Conservation (phyloP, 768 basidiomycete species). For the Boletus reticulatus region DNA sequence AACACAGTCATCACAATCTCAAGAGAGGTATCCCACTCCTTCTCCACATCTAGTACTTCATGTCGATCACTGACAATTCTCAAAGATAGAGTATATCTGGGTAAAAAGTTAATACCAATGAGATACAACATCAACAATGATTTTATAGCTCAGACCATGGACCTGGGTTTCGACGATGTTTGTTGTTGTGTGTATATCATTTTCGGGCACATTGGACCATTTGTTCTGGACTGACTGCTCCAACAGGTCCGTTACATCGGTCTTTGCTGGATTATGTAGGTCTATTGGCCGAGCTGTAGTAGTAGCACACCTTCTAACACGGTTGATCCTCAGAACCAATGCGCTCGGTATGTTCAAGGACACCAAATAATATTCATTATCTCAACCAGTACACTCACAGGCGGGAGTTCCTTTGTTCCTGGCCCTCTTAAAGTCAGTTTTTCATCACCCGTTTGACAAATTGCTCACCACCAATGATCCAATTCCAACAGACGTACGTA, state of each 20-base stretch:
- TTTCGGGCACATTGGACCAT: no score
- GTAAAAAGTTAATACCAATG: not conserved
- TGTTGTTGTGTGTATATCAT: not conserved
- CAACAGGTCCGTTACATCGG: no score
- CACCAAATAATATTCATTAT: not conserved
- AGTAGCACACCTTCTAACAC: not conserved
- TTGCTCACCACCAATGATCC: no score
- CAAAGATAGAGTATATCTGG: not conserved
- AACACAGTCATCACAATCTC: not conserved
- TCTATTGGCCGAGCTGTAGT: no score
- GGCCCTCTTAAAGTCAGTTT: not conserved
- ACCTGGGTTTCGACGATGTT: not conserved
- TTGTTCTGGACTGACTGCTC: no score
- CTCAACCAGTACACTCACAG: not conserved
- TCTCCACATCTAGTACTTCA: no score
- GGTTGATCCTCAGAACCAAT: not conserved
- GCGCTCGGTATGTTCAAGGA: not conserved
- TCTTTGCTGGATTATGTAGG: not conserved
- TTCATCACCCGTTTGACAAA: no score
- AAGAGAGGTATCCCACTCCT: no score
- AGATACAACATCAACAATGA: not conserved
- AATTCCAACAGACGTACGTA: no score
- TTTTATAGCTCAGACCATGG: not conserved
- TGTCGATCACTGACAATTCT: not conserved
- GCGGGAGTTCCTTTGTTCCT: not conserved